Evolutionary conservation across 225 moss, liverwort and hornwort species (phyloP), one percentile per base, ranked within the genome.

Genomic region (Rhytidiadelphus loreus): DNA sequence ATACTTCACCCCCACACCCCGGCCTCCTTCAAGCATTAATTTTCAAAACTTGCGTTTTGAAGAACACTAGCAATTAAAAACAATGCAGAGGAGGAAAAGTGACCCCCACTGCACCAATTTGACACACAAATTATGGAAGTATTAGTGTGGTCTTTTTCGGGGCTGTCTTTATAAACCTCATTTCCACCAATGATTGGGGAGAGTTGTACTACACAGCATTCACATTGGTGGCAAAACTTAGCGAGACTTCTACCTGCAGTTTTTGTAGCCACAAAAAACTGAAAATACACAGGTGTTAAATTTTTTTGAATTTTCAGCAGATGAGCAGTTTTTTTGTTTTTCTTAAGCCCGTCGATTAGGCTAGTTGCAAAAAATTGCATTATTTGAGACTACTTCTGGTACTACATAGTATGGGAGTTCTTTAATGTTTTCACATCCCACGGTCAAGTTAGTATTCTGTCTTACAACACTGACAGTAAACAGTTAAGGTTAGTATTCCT

Each of bases 151-250:
- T 12, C 28, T 10, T 12, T 79, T 79, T 12, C 11, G 1, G 56
- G 4, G 2, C 39, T 0, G 6, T n/a, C 17, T 28, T 17, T 12
- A 0, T 3, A 57, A 33, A 48, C 35, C 17, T 17, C 39, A 10
- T 39, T 26, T 57, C 39, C 16, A 39, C 17, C 3, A 39, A 39
- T 39, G 57, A 26, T 39, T 57, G 17, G 26, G n/a, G 25, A 52
- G 22, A 78, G 17, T 26, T 0, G 0, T 11, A 26, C 26, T 26
- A 78, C 0, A 2, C 26, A 11, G 39, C 39, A 39, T n/a, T 56
- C n/a, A 39, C 28, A 39, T 28, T 4, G 26, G 55, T 78, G 17
- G 3, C 78, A 25, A n/a, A 56, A 23, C 10, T 25, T 25, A 16
- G 14, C 2, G 0, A 56, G n/a, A 53, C 23, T 35, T 53, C 9